Base-by-base conservation (phyloP, 2,329 filamentous ascomycete species). In the Aspergillus sp. region DNA sequence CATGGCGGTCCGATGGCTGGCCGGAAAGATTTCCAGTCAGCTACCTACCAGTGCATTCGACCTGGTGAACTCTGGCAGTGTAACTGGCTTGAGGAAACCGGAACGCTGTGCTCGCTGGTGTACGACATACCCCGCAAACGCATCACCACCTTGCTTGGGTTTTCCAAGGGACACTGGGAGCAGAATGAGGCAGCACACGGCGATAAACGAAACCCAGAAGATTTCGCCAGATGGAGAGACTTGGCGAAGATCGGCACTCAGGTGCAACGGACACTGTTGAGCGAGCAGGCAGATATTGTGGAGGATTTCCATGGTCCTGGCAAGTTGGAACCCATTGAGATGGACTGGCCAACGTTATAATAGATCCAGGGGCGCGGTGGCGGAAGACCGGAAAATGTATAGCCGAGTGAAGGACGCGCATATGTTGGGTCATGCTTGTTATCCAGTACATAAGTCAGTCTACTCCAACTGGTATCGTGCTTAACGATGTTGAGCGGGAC, bases 61-160 rank as follows among this genome's bases (percentile, higher is more conserved):
- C 80, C 82, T 0, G 82, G 82, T 1, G 84, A 86, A 68, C 67
- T 86, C 0, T 86, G 84, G 84, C 84, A 87, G 65, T 80, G 82
- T 62, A 86, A 84, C 60, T 87, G 84, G 84, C 78, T 87, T 1
- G 83, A 86, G 59, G 84, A 87, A 70, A 87, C 84, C 0, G 84
- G 84, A 0, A 86, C 83, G 0, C 77, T 86, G 1, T 81, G 80
- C 56, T 85, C 81, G 1, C 69, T 84, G 0, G 82, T 86, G 1
- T 86, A 83, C 63, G 84, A 86, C 59, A 85, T 87, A 45, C 66
- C 73, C 0, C 70, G 77, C 6, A 71, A 76, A 55, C 80, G 72
- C 22, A 79, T 87, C 49, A 83, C 80, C 0, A 84, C 83, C 0
- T 65, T 86, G 63, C 66, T 87, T 6, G 81, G 75, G 0, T 86